Evolutionary conservation across 768 basidiomycete species (phyloP).

Genomic region (Podaxis rugospora): DNA sequence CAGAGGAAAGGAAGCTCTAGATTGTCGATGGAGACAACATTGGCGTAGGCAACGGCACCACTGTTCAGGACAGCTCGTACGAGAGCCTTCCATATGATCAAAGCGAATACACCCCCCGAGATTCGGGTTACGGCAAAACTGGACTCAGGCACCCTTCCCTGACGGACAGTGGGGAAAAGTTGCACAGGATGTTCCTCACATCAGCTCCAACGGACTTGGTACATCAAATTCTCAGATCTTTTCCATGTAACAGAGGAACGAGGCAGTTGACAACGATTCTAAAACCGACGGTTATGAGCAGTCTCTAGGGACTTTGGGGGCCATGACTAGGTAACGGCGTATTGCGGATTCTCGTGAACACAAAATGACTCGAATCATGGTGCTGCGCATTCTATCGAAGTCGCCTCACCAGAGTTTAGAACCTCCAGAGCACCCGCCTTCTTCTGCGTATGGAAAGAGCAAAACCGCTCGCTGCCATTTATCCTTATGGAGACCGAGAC

Average conservation of each 20-base stretch:
- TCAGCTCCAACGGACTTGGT: constrained; percentile 23
- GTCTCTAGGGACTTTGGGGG: background rate
- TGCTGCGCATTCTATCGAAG: background rate
- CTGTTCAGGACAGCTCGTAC: background rate
- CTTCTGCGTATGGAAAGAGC: constrained; percentile 40
- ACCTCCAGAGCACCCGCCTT: constrained; percentile 26
- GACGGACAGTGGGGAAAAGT: constrained; percentile 32
- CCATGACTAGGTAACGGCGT: background rate
- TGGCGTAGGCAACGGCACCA: background rate
- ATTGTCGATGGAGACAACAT: background rate
- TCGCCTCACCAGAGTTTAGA: background rate
- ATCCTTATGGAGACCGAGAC: background rate
- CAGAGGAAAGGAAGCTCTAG: background rate
- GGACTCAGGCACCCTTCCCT: constrained; percentile 20
- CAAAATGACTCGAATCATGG: background rate
- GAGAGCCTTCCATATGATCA: background rate
- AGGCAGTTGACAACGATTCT: background rate
- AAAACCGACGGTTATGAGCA: constrained; percentile 11
- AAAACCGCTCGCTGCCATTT: constrained; percentile 22
- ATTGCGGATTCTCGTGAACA: background rate
- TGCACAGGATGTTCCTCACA: constrained; percentile 28
- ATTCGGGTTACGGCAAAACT: background rate
- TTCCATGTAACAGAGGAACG: constrained; percentile 30
- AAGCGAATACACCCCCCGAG: background rate
- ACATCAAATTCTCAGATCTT: constrained; percentile 32